phyloP scores from a whole-genome alignment of 2,329 filamentous ascomycete genomes.

The Metarhizium guizhouense region DNA sequence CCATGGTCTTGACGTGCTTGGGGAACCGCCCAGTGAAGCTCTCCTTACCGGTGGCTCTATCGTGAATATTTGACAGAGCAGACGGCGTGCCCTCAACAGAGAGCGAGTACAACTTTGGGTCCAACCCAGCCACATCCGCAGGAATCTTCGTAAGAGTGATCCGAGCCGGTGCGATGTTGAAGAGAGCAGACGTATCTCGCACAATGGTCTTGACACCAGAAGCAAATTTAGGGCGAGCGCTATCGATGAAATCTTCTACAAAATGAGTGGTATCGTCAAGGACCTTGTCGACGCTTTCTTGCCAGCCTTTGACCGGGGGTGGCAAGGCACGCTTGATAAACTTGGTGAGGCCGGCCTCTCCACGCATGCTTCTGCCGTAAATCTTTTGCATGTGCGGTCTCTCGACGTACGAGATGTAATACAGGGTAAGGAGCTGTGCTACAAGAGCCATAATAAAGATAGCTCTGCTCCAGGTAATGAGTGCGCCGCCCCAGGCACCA shows the following conservation, averaged over 20 bases:
- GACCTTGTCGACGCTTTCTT: conserved; percentile 79
- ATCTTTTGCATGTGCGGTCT: conserved; percentile 97
- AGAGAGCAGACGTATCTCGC: conserved; percentile 76
- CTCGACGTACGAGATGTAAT: conserved; percentile 88
- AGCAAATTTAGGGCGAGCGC: conserved; percentile 75
- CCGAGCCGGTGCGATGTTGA: conserved; percentile 81
- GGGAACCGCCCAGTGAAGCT: conserved; percentile 60
- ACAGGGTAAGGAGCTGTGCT: conserved; percentile 76
- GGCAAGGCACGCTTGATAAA: conserved; percentile 83
- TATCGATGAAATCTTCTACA: conserved; percentile 83
- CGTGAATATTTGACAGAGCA: conserved; percentile 37
- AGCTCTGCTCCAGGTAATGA: conserved; percentile 83
- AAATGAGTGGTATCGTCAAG: conserved; percentile 80
- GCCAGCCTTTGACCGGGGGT: conserved; percentile 71
- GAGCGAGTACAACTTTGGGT: conserved; percentile 73
- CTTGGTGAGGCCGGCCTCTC: conserved; percentile 85
- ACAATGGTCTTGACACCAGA: conserved; percentile 81
- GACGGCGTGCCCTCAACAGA: conserved; percentile 59
- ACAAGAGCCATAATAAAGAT: conserved; percentile 81
- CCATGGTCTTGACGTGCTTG: conserved; percentile 62
- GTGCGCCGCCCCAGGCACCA: conserved; percentile 88
- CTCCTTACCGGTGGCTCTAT: conserved; percentile 63
- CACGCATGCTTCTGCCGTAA: conserved; percentile 74
- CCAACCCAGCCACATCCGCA: conserved; percentile 69
- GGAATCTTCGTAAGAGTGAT: conserved; percentile 74